A percentile compares a stretch with the other conserved stretches of the same genome.
Conservation (phyloP, 208 protist genomes). For the Porcisia deanei region DNA sequence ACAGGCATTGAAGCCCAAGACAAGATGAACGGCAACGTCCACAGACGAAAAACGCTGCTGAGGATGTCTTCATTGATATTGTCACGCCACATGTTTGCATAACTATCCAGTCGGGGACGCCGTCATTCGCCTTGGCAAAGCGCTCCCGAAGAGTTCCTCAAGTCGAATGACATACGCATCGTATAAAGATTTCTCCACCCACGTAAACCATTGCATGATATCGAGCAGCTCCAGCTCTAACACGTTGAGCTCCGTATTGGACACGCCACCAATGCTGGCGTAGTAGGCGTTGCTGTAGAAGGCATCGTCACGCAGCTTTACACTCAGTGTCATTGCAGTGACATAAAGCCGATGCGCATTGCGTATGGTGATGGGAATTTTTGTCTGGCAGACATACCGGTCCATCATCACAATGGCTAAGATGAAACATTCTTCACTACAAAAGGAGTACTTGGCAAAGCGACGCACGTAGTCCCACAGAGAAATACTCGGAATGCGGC, state of each 20-base stretch:
- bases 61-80: not conserved
- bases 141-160: slow-evolving; percentile 33
- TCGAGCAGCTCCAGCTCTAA: slow-evolving; percentile 88
- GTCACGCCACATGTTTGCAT: too few relatives aligned
- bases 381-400: slow-evolving; percentile 65
- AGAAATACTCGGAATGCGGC: slow-evolving; percentile 77
- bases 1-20: too few relatives aligned
- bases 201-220: slow-evolving; percentile 83
- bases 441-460: slow-evolving; percentile 90
- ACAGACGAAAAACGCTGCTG: not conserved
- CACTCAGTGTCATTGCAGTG: slow-evolving; percentile 82
- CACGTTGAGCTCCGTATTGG: slow-evolving; percentile 73
- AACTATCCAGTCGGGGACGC: not conserved
- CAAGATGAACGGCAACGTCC: too few relatives aligned
- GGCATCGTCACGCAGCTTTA: slow-evolving; percentile 90
- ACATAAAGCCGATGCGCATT: slow-evolving; percentile 91
- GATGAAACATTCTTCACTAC: slow-evolving; percentile 92
- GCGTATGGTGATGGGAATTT: slow-evolving; percentile 46
- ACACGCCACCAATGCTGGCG: slow-evolving; percentile 88
- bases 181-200: slow-evolving; percentile 71
- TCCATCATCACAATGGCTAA: slow-evolving; percentile 92
- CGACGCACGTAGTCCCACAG: slow-evolving; percentile 89
- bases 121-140: slow-evolving; percentile 7
- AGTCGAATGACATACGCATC: slow-evolving; percentile 47
- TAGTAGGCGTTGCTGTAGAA: slow-evolving; percentile 94